Conservation (phyloP, 208 protist genomes). For the Willaertia magna region DNA sequence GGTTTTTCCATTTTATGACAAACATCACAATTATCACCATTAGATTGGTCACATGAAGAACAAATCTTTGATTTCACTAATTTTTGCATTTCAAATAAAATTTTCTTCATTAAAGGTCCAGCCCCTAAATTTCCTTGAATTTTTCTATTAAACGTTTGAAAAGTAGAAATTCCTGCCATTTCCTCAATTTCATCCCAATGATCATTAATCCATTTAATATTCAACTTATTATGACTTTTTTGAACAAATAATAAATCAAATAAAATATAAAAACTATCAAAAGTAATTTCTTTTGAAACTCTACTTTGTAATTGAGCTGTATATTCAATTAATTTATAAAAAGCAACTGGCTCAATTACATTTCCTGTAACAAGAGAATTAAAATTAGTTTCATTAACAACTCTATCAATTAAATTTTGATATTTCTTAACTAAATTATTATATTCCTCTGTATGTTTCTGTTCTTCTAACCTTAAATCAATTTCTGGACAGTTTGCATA, state of each 20-base stretch:
- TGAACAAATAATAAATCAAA: not conserved
- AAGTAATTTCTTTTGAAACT: not conserved
- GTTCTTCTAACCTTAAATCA: not conserved
- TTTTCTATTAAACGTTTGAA: not conserved
- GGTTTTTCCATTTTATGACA: no score
- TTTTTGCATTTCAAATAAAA: not conserved
- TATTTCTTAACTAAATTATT: not conserved
- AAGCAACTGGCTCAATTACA: not conserved
- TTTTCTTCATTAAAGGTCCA: not conserved
- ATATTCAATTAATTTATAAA: not conserved
- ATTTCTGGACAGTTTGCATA: not conserved
- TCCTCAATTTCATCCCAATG: not conserved
- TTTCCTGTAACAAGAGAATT: not conserved
- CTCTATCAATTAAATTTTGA: not conserved
- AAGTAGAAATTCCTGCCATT: not conserved
- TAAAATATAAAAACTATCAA: not conserved
- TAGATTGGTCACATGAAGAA: no score
- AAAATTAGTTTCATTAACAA: not conserved
- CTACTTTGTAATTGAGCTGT: not conserved
- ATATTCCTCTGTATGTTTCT: not conserved
- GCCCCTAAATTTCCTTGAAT: not conserved
- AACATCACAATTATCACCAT: not conserved
- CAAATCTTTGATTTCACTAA: no score
- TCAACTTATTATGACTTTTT: not conserved
- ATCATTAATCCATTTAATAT: not conserved